A percentile compares a stretch with the other conserved stretches of the same genome.
Conservation (phyloP, 208 protist genomes). For the Trichomonas gallinae region DNA sequence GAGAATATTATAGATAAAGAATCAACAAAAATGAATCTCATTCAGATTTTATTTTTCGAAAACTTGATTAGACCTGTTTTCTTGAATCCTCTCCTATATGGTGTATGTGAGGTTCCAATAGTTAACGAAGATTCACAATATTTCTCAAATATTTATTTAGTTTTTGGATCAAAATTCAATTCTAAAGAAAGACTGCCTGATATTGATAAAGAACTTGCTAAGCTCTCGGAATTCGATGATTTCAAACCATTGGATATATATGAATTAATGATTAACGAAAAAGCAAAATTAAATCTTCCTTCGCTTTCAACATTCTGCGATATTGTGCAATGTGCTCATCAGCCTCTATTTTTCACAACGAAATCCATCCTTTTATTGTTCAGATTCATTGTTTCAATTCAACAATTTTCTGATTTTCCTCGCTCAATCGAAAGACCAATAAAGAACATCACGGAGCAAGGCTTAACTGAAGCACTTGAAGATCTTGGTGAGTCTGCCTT, state of each 20-base stretch:
- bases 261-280: neutral
- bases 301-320: neutral
- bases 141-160: neutral
- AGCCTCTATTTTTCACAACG: neutral
- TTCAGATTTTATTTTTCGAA: neutral
- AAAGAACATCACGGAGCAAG: neutral
- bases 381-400: neutral
- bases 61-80: neutral
- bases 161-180: neutral
- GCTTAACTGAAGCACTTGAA: neutral
- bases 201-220: neutral
- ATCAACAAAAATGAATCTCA: neutral
- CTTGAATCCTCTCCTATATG: neutral
- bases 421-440: neutral
- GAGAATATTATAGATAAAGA: too few species aligned
- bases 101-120: neutral
- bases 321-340: slow-evolving; percentile 12
- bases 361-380: neutral
- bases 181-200: neutral
- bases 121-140: neutral
- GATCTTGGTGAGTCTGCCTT: neutral
- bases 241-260: neutral
- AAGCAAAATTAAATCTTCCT: neutral
- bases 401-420: neutral
- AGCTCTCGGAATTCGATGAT: neutral